Percentiles rank a stretch among this genome's conserved stretches.
Evolutionary conservation across 352 stramenopile genomes (phyloP).

Genomic region (Phytophthora hibernalis): DNA sequence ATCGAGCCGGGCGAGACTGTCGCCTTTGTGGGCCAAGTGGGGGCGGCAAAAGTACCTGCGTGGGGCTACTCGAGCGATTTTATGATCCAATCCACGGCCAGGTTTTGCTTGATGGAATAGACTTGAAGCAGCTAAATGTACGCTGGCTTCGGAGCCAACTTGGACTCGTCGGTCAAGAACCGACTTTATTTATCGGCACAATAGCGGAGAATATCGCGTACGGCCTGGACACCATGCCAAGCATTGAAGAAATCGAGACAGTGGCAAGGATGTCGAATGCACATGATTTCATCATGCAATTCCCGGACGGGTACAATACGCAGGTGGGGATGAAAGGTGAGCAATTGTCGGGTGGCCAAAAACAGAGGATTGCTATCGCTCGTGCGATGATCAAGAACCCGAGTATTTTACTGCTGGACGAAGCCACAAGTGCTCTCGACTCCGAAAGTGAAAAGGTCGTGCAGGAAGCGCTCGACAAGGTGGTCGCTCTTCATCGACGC

Average conservation of each 20-base stretch:
- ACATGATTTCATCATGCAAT: too few relatives aligned
- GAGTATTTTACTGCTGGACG: constrained; percentile 1
- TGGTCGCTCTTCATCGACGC: constrained; percentile 36
- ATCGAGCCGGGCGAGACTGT: constrained; percentile 44
- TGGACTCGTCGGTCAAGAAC: constrained; percentile 24
- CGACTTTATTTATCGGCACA: constrained; percentile 13
- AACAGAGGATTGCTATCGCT: too few relatives aligned
- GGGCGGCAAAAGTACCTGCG: constrained; percentile 47
- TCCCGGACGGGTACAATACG: too few relatives aligned
- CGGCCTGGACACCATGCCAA: constrained; percentile 50
- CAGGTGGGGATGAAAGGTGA: too few relatives aligned
- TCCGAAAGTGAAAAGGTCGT: constrained; percentile 80
- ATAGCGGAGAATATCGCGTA: constrained; percentile 41
- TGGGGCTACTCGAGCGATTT: constrained; percentile 48
- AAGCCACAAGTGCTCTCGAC: constrained; percentile 62
- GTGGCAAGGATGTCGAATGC: constrained; percentile 45
- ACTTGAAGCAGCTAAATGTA: constrained; percentile 47
- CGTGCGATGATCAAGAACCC: too few relatives aligned
- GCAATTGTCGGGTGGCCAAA: too few relatives aligned
- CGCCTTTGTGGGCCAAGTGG: constrained; percentile 44
- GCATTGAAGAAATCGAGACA: constrained; percentile 69
- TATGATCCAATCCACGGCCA: constrained; percentile 46
- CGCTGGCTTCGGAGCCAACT: constrained; percentile 44
- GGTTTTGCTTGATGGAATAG: constrained; percentile 45
- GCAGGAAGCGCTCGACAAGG: constrained; percentile 39